phyloP scores from a whole-genome alignment of 306 rosid genomes.

The Acacia confusa region DNA sequence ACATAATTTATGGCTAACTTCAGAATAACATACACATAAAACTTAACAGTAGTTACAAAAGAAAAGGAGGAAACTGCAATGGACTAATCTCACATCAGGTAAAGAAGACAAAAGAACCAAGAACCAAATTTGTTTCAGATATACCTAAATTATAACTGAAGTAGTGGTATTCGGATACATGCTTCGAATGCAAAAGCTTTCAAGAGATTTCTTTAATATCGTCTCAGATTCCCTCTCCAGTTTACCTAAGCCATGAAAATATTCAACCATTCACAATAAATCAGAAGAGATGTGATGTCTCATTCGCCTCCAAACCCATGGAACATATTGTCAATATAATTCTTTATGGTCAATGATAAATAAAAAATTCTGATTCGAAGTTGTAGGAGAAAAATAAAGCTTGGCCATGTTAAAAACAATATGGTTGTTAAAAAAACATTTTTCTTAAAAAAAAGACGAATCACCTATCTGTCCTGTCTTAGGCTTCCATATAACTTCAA shows the following conservation, averaged over 20 bases:
- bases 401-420: neutral
- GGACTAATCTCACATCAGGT: neutral
- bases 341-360: neutral
- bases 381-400: neutral
- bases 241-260: slow-evolving; percentile 51
- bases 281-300: neutral
- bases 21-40: neutral
- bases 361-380: neutral
- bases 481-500: slow-evolving; percentile 96
- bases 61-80: neutral
- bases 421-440: neutral
- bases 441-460: neutral
- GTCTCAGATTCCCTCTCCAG: slow-evolving; percentile 80
- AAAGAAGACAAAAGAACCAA: neutral
- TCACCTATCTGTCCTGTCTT: slow-evolving; percentile 83
- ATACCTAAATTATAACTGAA: slow-evolving; percentile 67
- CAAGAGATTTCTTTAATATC: slow-evolving; percentile 76
- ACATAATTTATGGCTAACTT: neutral
- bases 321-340: neutral
- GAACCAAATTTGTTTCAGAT: neutral
- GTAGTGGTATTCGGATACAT: slow-evolving; percentile 81
- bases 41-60: too few species aligned
- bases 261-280: neutral
- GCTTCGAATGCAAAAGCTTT: slow-evolving; percentile 70
- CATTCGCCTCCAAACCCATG: neutral